A percentile compares a stretch with the other conserved stretches of the same genome.
These are phyloP conservation scores for Cerrena zonata DNA, from an alignment of 1,284 basidiomycete species.

Conservation along the genomic window DNA sequence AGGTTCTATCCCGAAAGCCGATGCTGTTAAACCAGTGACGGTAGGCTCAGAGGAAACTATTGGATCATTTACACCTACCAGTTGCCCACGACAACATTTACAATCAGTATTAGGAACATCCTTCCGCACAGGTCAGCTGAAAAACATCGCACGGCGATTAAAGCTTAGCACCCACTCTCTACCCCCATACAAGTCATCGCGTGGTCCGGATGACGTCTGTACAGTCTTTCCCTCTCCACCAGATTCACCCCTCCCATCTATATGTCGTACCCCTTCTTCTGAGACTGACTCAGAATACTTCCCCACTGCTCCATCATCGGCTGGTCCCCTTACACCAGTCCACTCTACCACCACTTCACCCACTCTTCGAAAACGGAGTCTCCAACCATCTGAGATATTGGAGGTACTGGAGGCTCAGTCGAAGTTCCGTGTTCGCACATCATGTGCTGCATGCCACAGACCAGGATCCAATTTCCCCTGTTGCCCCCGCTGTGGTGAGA, in stretches of 20 bases:
- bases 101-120: conserved; percentile 17
- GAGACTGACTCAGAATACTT: conserved; percentile 27
- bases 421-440: conserved; percentile 38
- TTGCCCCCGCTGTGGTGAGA: conserved; percentile 57
- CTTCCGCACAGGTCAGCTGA: neutral
- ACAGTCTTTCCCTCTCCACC: conserved; percentile 8
- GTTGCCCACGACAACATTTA: conserved; percentile 22
- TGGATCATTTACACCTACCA: conserved; percentile 27
- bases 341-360: conserved; percentile 13
- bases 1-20: conserved; percentile 6
- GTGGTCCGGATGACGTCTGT: neutral
- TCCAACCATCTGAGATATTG: conserved; percentile 31
- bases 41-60: conserved; percentile 18
- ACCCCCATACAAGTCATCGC: neutral
- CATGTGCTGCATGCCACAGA: conserved; percentile 56
- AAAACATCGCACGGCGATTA: neutral
- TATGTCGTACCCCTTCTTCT: conserved; percentile 28
- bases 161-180: neutral
- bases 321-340: conserved; percentile 18
- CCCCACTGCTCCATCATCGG: conserved; percentile 23
- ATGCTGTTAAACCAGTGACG: conserved; percentile 8
- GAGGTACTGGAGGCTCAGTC: conserved; percentile 52
- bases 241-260: conserved; percentile 24
- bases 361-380: conserved; percentile 10
- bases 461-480: conserved; percentile 57